Base-by-base conservation (phyloP, 2,329 filamentous ascomycete genomes). In the Alternaria sp. region DNA sequence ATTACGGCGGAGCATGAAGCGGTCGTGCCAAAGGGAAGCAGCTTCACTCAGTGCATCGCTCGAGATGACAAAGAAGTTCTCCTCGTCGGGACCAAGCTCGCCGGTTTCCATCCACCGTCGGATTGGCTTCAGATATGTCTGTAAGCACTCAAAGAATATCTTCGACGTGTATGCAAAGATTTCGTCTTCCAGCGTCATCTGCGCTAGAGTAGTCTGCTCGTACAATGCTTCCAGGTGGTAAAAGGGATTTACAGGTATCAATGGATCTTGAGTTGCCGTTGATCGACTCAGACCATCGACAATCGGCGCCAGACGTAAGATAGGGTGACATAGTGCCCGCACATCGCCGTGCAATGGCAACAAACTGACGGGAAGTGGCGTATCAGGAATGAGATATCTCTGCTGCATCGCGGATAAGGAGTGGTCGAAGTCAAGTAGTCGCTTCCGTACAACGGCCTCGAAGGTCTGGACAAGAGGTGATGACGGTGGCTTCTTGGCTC, bases 61-160 rank as follows among this genome's bases (percentile, higher is more conserved):
- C 61, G 90, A 86, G 3, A 86, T 86, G 6, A 97, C 86, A 72
- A 97, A 97, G 75, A 97, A 96, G 0, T 88, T 86, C 64, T 88
- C 88, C 68, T 93, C 89, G 2, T 85, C 85, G 1, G 86, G 80
- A 3, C 87, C 82, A 4, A 97, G 81, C 57, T 89, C 87, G 1
- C 95, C 95, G 40, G 88, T 86, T 71, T 93, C 89, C 89, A 97
- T 95, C 95, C 95, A 98, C 15, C 85, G 82, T 36, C 90, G 86
- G 47, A 97, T 90, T 0, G 93, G 92, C 43, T 89, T 89, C 40
- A 96, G 84, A 77, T 97, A 98, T 2, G 93, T 89, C 61, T 89
- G 87, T 62, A 97, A 91, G 74, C 93, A 97, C 49, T 91, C 86
- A 59, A 96, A 89, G 74, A 97, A 96, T 4, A 96, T 84, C 0